Evolutionary conservation across 768 basidiomycete species (phyloP).

Genomic region (Boletus sensibilis): DNA sequence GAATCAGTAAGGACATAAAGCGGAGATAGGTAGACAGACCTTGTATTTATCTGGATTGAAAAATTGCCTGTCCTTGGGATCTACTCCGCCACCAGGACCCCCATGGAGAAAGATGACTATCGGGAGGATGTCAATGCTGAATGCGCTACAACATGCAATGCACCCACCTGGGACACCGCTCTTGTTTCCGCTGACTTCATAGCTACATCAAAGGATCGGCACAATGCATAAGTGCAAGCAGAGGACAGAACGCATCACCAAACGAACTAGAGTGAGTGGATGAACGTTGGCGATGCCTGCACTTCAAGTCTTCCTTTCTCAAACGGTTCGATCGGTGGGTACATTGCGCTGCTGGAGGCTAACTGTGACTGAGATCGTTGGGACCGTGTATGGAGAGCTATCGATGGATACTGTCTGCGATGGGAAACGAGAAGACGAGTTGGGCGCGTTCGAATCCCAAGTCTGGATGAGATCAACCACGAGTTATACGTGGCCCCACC

Average conservation of each 20-base stretch:
- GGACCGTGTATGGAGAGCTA: not conserved
- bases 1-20: not conserved
- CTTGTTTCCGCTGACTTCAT: conserved; percentile 78
- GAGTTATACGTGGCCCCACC: not conserved
- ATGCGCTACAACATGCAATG: not conserved
- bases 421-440: conserved; percentile 6
- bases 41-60: conserved; percentile 88
- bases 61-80: conserved; percentile 66
- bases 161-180: conserved; percentile 65
- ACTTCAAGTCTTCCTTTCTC: conserved; percentile 66
- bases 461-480: conserved; percentile 6
- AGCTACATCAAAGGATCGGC: conserved; percentile 43
- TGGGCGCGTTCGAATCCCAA: conserved; percentile 1
- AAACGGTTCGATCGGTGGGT: conserved; percentile 66
- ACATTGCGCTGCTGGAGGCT: conserved; percentile 43
- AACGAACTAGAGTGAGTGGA: conserved; percentile 75
- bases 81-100: conserved; percentile 79
- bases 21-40: conserved; percentile 35
- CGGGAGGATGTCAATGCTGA: not conserved
- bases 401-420: conserved; percentile 20
- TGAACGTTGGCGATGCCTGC: conserved; percentile 41
- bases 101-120: conserved; percentile 82
- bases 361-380: conserved; percentile 5
- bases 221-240: not conserved
- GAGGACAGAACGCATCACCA: conserved; percentile 9